Percentiles rank a stretch among this genome's conserved stretches.
Evolutionary conservation across 306 rosid genomes (phyloP).

Genomic region (Fagus crenata): DNA sequence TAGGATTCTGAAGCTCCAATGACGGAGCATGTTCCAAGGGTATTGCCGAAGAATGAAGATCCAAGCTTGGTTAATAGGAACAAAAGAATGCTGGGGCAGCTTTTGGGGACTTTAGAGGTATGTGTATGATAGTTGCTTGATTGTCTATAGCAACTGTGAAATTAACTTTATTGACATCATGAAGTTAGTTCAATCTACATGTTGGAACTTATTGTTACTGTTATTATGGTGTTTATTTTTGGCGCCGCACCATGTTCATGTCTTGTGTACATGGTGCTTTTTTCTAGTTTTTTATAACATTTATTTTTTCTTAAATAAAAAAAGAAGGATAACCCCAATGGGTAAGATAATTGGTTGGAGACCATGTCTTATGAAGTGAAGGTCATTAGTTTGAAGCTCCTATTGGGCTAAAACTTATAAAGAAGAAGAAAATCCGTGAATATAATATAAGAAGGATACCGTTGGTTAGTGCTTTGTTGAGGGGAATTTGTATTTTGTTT

Average conservation of each 20-base stretch:
- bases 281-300: too few species aligned
- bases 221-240: neutral
- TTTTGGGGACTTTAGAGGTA: slow-evolving; percentile 95
- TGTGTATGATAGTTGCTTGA: slow-evolving; percentile 15
- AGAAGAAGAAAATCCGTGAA: too few species aligned
- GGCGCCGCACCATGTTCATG: too few species aligned
- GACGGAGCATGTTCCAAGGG: slow-evolving; percentile 68
- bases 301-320: too few species aligned
- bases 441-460: too few species aligned
- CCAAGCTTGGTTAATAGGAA: slow-evolving; percentile 92
- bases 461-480: too few species aligned
- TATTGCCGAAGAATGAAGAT: slow-evolving; percentile 86
- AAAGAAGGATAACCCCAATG: too few species aligned
- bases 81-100: slow-evolving; percentile 94
- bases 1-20: slow-evolving; percentile 72
- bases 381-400: too few species aligned
- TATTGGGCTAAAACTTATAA: too few species aligned
- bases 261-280: too few species aligned
- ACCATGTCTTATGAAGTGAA: too few species aligned
- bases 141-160: neutral
- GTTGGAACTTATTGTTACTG: neutral
- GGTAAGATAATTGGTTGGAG: too few species aligned
- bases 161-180: neutral
- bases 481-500: neutral
- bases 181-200: neutral